phyloP scores from a whole-genome alignment of 2,329 filamentous ascomycete genomes.

The Fusarium albosuccineum region DNA sequence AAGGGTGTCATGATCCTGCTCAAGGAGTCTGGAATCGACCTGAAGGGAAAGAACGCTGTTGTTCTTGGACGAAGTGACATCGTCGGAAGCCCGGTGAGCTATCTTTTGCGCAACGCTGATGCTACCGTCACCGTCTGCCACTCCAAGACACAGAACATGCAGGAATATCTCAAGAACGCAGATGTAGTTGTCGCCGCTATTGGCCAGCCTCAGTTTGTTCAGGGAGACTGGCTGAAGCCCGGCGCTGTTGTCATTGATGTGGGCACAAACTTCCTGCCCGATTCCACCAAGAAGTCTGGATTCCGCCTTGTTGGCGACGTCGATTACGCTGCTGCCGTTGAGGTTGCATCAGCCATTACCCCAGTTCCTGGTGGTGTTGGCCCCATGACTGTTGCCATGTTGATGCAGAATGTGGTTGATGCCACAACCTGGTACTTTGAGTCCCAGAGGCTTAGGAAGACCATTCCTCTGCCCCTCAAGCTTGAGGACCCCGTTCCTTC shows the following conservation, averaged over 20 bases:
- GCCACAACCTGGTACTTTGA: constrained; percentile 86
- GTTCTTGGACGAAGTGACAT: constrained; percentile 97
- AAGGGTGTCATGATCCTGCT: constrained; percentile 97
- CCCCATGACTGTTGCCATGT: constrained; percentile 99
- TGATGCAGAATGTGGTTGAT: constrained; percentile 94
- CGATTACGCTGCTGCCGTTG: constrained; percentile 84
- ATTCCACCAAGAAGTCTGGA: constrained; percentile 91
- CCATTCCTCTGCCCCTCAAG: constrained; percentile 86
- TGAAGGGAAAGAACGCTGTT: constrained; percentile 92
- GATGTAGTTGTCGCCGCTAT: constrained; percentile 95
- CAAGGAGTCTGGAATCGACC: constrained; percentile 83
- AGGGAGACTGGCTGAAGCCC: constrained; percentile 95
- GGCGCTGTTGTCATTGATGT: constrained; percentile 98
- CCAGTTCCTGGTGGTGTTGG: constrained; percentile 97
- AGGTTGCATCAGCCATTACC: constrained; percentile 93
- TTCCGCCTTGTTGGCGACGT: constrained; percentile 95
- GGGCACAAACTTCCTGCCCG: constrained; percentile 94
- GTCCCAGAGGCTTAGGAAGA: constrained; percentile 81
- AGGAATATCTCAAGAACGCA: constrained; percentile 81
- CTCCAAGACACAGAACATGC: constrained; percentile 82
- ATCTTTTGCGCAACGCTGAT: constrained; percentile 93
- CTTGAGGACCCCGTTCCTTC: constrained; percentile 87
- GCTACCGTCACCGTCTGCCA: constrained; percentile 98
- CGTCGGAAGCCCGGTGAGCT: constrained; percentile 96
- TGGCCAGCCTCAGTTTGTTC: constrained; percentile 87